Base-by-base conservation (phyloP, 2,329 filamentous ascomycete genomes). In the Alternaria brassicae region DNA sequence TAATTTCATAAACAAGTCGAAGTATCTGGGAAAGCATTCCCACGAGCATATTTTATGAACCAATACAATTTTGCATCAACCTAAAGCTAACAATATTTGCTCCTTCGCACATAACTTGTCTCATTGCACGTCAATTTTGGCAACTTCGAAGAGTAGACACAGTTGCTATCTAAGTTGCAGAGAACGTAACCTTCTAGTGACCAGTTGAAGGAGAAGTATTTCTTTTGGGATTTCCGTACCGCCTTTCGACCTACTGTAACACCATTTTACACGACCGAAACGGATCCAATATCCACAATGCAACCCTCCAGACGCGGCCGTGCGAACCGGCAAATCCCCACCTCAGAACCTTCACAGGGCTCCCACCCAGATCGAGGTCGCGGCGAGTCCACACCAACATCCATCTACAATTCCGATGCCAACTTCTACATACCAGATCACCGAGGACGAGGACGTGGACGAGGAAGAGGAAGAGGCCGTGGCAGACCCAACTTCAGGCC, bases 261-360 rank as follows among this genome's bases (percentile, higher is more conserved):
- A 41, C 6, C 39, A 40, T 41, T 21, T 12, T 19, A 30, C 30
- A 32, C 37, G 28, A 44, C 13, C 28, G n/a, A n/a, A 37, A 13
- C 36, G 28, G 10, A 30, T 45, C 13, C 15, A 17, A 37, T 54
- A 9, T n/a, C 21, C 41, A 55, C 10, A n/a, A 58, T 54, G 41
- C 51, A 48, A 28, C 25, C 42, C 13, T 27, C 39, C n/a, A 41
- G 71, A 28, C 72, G 72, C 34, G 67, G 67, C 40, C 60, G 61
- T 23, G 47, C 65, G 49, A 76, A 77, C 56, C 72, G 74, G 42
- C 75, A 75, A 56, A 61, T 65, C 39, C 61, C 65, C 41, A 63
- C 62, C 2, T 48, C 30, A 34, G 44, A 34, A 34, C 45, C 37
- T 39, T 39, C 48, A 64, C 56, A 45, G 60, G 30, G 34, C 23